These are phyloP conservation scores for Pulveroboletus ravenelii DNA, from an alignment of 768 basidiomycete species.

Conservation along the genomic window DNA sequence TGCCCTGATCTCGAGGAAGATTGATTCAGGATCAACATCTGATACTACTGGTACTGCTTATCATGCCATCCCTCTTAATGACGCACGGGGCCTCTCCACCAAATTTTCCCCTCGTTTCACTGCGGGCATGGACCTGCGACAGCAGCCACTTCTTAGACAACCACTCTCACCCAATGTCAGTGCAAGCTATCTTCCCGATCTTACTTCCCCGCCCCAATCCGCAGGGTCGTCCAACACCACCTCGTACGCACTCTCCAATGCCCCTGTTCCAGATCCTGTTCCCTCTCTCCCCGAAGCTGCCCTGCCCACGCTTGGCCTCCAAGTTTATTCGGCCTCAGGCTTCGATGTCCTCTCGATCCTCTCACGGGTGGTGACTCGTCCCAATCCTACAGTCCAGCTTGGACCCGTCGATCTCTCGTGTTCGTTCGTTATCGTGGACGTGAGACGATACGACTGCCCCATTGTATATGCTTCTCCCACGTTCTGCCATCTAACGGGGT, in stretches of 20 bases:
- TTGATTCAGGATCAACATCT: neutral
- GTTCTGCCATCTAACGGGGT: conserved; percentile 77
- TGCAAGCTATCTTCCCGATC: conserved; percentile 5
- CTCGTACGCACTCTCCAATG: conserved; percentile 4
- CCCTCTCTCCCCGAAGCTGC: conserved; percentile 11
- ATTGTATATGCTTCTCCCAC: conserved; percentile 88
- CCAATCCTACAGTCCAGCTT: conserved; percentile 67
- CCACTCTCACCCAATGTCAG: conserved; percentile 2
- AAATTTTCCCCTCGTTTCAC: neutral
- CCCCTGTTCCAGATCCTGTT: neutral
- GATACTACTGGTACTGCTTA: neutral
- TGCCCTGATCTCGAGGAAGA: conserved; percentile 16
- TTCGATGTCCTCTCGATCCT: conserved; percentile 87
- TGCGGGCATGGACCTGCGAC: conserved; percentile 1
- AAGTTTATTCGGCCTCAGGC: conserved; percentile 85
- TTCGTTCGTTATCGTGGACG: conserved; percentile 88
- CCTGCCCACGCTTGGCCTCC: conserved; percentile 37
- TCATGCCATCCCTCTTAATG: neutral
- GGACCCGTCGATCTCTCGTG: conserved; percentile 93
- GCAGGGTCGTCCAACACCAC: conserved; percentile 3
- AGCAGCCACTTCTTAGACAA: conserved; percentile 4
- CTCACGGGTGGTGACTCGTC: conserved; percentile 68
- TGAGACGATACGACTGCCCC: conserved; percentile 73
- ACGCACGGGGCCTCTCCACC: neutral
- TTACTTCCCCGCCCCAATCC: neutral